Base-by-base conservation (phyloP, 2,329 filamentous ascomycete species). In the Microdochium bolleyi region DNA sequence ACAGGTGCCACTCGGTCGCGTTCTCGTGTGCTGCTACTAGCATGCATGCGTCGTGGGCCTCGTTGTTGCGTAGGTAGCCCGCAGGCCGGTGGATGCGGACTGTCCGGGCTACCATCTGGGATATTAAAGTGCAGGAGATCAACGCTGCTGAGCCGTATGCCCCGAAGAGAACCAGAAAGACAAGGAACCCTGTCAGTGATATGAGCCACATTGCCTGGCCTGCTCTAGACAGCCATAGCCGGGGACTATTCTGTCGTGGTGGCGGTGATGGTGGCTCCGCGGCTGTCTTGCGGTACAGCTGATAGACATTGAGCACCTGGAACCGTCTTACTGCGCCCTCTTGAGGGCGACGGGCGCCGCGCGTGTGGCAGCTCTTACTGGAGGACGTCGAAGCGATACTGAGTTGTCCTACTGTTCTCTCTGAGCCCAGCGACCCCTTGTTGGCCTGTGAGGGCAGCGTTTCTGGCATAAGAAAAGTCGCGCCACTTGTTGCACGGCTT, bases 11-110 rank as follows among this genome's bases (percentile, higher is more conserved):
- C 21, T 58, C 60, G n/a, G 49, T 53, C 2, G 60, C 57, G 49
- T 64, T 64, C 32, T 63, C 50, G 24, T 64, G 61, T 1, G 59
- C 49, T 11, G 61, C 59, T 13, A 59, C 54, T 19, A 64, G 58
- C 62, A 65, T 65, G 46, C 58, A 64, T 2, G 62, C 61, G 37
- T 62, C 59, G 49, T 63, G 57, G 3, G 49, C 51, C 51, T 65
- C 62, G 49, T 58, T 63, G 50, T 56, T 64, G 19, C 54, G 52
- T 11, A 64, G 54, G 50, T 63, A 62, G 14, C 44, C 52, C 4
- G 53, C 16, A 2, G 62, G 61, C 16, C 60, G 51, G 24, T 52
- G 21, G n/a, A 60, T 53, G 0, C 41, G n/a, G 0, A 60, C 48
- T 10, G 48, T 21, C 13, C 49, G 52, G 22, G 57, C 57, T 7